Evolutionary conservation across 345 rosid species (phyloP).

Genomic region (Populus ilicifolia): DNA sequence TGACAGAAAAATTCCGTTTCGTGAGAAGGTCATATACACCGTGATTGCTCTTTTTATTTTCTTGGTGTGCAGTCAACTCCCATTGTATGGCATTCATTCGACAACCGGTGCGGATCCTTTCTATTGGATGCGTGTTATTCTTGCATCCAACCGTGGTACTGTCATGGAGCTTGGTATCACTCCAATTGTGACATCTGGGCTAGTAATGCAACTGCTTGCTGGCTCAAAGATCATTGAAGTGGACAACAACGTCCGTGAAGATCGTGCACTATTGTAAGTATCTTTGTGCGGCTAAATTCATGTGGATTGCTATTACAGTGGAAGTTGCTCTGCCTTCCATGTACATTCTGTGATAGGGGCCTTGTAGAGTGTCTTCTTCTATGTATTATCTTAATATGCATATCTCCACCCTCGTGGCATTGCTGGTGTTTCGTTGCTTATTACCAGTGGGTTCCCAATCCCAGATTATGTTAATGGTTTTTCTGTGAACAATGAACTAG

Average conservation of each 20-base stretch:
- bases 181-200: constrained; percentile 72
- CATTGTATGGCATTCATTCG: constrained; percentile 65
- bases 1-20: constrained; percentile 64
- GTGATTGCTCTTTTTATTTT: constrained; percentile 72
- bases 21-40: constrained; percentile 76
- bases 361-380: not conserved
- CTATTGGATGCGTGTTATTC: constrained; percentile 81
- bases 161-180: constrained; percentile 85
- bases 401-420: not conserved
- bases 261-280: constrained; percentile 72
- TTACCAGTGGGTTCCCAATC: not conserved
- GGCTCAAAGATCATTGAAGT: constrained; percentile 75
- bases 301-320: not conserved
- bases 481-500: not conserved
- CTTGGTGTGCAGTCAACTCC: constrained; percentile 75
- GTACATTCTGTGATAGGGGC: not conserved
- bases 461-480: not conserved
- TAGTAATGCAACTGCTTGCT: constrained; percentile 72
- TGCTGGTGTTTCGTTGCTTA: not conserved
- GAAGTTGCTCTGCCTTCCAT: not conserved
- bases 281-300: not conserved
- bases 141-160: constrained; percentile 74
- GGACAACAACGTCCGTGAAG: constrained; percentile 76
- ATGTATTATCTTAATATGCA: not conserved
- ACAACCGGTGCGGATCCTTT: constrained; percentile 76